phyloP scores from a whole-genome alignment of 2,329 filamentous ascomycete genomes.

The Pyrenophora graminea region DNA sequence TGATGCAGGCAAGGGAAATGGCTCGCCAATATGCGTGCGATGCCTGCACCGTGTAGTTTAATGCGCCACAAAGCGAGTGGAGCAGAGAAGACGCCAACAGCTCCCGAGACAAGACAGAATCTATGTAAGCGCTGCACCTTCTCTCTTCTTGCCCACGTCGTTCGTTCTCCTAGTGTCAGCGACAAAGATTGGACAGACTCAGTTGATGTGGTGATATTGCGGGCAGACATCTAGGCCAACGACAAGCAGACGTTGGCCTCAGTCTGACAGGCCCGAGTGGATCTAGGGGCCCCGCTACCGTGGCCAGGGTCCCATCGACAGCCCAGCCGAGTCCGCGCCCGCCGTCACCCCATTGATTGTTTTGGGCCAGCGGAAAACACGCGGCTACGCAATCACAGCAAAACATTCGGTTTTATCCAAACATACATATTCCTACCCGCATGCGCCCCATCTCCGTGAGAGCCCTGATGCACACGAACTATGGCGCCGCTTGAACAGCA shows the following conservation, averaged over 20 bases:
- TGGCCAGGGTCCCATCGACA: slow-evolving; percentile 24
- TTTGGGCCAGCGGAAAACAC: slow-evolving; percentile 35
- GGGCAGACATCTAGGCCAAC: slow-evolving; percentile 10
- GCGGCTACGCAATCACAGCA: slow-evolving; percentile 23
- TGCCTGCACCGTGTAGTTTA: slow-evolving; percentile 3
- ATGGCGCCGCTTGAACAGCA: slow-evolving; percentile 62
- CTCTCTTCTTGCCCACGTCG: neutral
- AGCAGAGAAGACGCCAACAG: neutral
- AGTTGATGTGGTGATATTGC: slow-evolving; percentile 7
- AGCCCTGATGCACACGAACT: slow-evolving; percentile 34
- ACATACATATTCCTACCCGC: slow-evolving; percentile 28
- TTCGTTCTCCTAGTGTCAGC: slow-evolving; percentile 1
- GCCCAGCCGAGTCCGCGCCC: slow-evolving; percentile 30
- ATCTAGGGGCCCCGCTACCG: slow-evolving; percentile 21
- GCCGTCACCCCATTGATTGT: slow-evolving; percentile 34
- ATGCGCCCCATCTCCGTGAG: slow-evolving; percentile 15
- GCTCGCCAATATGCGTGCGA: slow-evolving; percentile 8
- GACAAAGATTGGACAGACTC: slow-evolving; percentile 11
- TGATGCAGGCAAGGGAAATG: slow-evolving; percentile 26
- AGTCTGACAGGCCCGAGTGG: slow-evolving; percentile 4
- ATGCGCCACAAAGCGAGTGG: slow-evolving; percentile 15
- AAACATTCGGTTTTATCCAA: slow-evolving; percentile 14
- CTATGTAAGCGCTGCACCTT: neutral
- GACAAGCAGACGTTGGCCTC: slow-evolving; percentile 6
- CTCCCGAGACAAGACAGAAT: no score